phyloP scores from a whole-genome alignment of 108 stramenopile species.

The Hondaea fermentalgiana region DNA sequence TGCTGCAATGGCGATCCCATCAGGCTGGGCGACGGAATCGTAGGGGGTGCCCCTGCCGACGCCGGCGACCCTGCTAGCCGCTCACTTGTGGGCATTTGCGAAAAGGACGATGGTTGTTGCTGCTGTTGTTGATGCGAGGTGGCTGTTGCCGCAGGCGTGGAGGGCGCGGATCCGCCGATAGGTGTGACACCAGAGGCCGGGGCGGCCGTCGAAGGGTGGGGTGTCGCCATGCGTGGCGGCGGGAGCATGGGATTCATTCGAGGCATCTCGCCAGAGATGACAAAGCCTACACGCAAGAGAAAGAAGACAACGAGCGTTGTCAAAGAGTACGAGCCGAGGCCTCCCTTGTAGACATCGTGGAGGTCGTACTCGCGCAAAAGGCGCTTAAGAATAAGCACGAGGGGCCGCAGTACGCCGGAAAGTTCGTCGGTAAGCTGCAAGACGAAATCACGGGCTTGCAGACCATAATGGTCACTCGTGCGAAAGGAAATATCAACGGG shows the following conservation, averaged over 20 bases:
- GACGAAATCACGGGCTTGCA: neutral
- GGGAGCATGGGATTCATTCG: neutral
- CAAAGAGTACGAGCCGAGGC: neutral
- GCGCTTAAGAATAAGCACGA: neutral
- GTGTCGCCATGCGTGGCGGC: neutral
- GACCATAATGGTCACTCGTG: neutral
- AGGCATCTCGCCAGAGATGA: neutral
- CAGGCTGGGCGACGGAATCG: neutral
- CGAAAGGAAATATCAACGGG: conserved; percentile 12
- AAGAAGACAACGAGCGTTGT: neutral
- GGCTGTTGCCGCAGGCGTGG: too few relatives aligned
- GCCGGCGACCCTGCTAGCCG: too few relatives aligned
- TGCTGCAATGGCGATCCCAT: neutral
- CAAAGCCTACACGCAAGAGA: neutral
- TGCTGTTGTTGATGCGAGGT: too few relatives aligned
- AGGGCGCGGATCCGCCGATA: neutral
- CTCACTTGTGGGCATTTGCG: too few relatives aligned
- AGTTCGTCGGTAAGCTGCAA: neutral
- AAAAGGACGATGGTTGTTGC: too few relatives aligned
- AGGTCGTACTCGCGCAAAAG: neutral
- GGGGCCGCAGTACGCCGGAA: neutral
- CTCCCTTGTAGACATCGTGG: conserved; percentile 8
- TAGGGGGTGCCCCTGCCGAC: too few relatives aligned
- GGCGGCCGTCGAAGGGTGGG: neutral
- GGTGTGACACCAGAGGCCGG: neutral